These are phyloP conservation scores for Globisporangium nodosum DNA, from an alignment of 352 stramenopile species.

Conservation along the genomic window DNA sequence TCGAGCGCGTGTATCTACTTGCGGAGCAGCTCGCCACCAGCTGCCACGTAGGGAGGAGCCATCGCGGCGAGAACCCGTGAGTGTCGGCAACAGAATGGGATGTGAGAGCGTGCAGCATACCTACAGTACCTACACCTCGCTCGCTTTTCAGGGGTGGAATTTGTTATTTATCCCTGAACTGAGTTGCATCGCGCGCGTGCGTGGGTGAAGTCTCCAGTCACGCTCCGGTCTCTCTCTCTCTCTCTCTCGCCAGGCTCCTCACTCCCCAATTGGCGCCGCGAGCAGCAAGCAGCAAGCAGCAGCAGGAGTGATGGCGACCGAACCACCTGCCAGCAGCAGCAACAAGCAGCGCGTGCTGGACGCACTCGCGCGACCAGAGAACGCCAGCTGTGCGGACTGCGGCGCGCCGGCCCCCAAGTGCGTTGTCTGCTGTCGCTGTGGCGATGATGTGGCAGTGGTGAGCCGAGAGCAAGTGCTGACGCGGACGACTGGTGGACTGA, in stretches of 20 bases:
- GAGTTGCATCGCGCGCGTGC: too few relatives aligned
- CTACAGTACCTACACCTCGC: too few relatives aligned
- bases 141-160: too few relatives aligned
- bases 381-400: constrained; percentile 64
- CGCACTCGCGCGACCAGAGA: constrained; percentile 41
- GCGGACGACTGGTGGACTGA: neutral
- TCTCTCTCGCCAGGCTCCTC: neutral
- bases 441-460: too few relatives aligned
- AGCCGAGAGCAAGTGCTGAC: neutral
- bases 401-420: constrained; percentile 54
- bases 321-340: neutral
- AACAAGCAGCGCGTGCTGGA: constrained; percentile 35
- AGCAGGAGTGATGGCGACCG: constrained; percentile 6
- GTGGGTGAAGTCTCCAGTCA: too few relatives aligned
- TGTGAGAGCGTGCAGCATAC: too few relatives aligned
- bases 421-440: constrained; percentile 1
- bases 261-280: neutral
- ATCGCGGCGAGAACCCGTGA: neutral
- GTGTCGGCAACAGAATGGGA: neutral
- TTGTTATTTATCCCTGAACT: too few relatives aligned
- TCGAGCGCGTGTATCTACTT: constrained; percentile 11
- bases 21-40: neutral
- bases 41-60: neutral
- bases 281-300: neutral
- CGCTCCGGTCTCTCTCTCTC: too few relatives aligned